These are phyloP conservation scores for Clitopilus passeckerianus DNA, from an alignment of 768 basidiomycete species.

Conservation along the genomic window DNA sequence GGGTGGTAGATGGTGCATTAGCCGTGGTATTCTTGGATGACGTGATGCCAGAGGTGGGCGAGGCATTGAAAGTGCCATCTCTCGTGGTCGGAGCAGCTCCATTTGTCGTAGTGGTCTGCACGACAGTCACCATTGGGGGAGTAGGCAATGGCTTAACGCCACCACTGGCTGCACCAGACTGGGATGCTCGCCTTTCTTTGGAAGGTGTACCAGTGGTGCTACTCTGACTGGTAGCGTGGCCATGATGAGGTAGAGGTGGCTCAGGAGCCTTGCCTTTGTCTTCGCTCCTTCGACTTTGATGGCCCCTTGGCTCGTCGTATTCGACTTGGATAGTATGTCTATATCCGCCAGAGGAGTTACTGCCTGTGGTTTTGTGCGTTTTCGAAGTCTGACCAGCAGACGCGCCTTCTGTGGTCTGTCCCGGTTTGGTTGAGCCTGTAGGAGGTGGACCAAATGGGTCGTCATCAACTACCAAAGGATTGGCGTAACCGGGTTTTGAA, in stretches of 20 bases:
- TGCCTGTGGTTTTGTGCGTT: constrained; percentile 43
- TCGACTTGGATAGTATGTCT: constrained; percentile 97
- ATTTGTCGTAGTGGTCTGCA: neutral
- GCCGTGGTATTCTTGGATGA: neutral
- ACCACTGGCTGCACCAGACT: constrained; percentile 11
- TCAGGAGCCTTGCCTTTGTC: constrained; percentile 13
- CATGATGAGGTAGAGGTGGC: neutral
- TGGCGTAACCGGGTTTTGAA: constrained; percentile 22
- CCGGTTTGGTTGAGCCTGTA: constrained; percentile 17
- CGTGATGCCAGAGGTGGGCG: neutral
- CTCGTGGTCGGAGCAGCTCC: neutral
- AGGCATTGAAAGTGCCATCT: neutral
- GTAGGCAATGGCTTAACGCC: constrained; percentile 24
- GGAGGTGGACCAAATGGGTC: constrained; percentile 69
- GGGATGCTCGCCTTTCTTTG: constrained; percentile 27
- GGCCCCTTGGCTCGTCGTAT: constrained; percentile 60
- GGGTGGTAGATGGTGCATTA: neutral
- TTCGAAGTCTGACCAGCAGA: constrained; percentile 18
- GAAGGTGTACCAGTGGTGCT: neutral
- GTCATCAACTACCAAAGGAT: constrained; percentile 43
- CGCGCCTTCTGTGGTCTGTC: constrained; percentile 7
- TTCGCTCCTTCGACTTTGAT: constrained; percentile 24
- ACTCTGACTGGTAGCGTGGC: neutral
- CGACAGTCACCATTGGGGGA: neutral
- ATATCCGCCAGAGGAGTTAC: constrained; percentile 37